Evolutionary conservation across 139 green algal genomes (phyloP), one percentile per base, ranked within the genome.

Genomic region (Ettlia oleoabundans): DNA sequence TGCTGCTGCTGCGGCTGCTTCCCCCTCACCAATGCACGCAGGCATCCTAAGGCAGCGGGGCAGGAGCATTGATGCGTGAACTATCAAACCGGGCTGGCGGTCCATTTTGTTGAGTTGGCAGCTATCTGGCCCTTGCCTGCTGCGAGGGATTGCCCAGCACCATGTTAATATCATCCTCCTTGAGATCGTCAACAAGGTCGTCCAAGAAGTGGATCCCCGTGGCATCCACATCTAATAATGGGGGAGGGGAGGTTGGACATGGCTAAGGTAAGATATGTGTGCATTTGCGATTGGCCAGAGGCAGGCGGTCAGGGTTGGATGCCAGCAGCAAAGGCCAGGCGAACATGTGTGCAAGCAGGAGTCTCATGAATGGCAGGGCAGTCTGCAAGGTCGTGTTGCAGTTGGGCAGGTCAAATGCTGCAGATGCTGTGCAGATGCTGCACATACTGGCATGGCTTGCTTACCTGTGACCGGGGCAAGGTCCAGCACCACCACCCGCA

Each of bases 241-340:
- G 21, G 92, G 3, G 93, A 91, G 18, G 90, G 92, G 38, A 97
- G 89, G 82, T 96, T 92, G 55, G 98, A 64, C 42, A 97, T 89
- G 32, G 96, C 87, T 55, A 89, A 96, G 51, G 88, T 30, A 40
- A 93, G 28, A 8, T 32, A 32, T n/a, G 55, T 28, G 35, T 69
- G 74, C n/a, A 26, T 58, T 58, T 10, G 10, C 47, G 1, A 38
- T n/a, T 18, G 42, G 0, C 15, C 8, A 32, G 7, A 8, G 40
- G 68, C 33, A 52, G 42, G 43, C 32, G 70, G 24, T 21, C 65
- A 33, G 8, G 6, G 9, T n/a, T n/a, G n/a, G n/a, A n/a, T n/a
- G n/a, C 13, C 47, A 58, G 15, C 47, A 58, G 13, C 13, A 58
- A 58, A 58, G 47, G 47, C 15, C 47, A 58, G 47, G 47, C 47